Conservation (phyloP, 139 green algal species). For the Tetraselmis chui region DNA sequence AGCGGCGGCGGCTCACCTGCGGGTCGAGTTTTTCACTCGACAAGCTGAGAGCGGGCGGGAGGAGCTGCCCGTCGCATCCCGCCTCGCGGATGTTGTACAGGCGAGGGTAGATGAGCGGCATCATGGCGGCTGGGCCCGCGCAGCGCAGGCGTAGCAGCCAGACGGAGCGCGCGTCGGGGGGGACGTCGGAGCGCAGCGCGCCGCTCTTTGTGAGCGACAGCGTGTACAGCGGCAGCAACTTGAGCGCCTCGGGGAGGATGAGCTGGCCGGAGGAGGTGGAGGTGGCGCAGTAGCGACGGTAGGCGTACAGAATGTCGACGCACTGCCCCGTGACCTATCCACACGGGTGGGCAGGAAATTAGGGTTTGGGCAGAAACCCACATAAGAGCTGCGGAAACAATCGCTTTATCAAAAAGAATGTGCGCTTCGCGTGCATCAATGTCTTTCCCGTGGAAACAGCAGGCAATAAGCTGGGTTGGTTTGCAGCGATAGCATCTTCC, state of each 20-base stretch:
- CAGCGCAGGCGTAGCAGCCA: conserved; percentile 53
- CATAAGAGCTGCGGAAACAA: too few relatives aligned
- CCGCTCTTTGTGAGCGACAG: conserved; percentile 67
- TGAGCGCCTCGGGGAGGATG: conserved; percentile 86
- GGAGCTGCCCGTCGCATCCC: background rate
- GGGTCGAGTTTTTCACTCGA: background rate
- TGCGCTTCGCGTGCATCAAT: too few relatives aligned
- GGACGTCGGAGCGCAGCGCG: conserved; percentile 45
- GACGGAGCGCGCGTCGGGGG: conserved; percentile 16
- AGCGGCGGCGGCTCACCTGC: background rate
- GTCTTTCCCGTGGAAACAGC: too few relatives aligned
- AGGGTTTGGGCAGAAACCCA: too few relatives aligned
- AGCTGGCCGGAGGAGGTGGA: conserved; percentile 58
- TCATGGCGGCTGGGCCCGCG: conserved; percentile 33
- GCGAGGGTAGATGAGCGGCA: conserved; percentile 56
- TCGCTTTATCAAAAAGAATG: too few relatives aligned
- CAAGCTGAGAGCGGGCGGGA: background rate
- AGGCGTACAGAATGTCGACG: conserved; percentile 44
- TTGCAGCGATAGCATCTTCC: too few relatives aligned
- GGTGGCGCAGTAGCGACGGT: conserved; percentile 71
- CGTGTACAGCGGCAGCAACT: conserved; percentile 82
- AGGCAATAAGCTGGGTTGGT: too few relatives aligned
- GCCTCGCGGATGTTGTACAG: conserved; percentile 23
- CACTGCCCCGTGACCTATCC: background rate
- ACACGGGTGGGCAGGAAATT: too few relatives aligned